Base-by-base conservation (phyloP, 805 yeast genomes). In the Saccharomycopsis sp. region DNA sequence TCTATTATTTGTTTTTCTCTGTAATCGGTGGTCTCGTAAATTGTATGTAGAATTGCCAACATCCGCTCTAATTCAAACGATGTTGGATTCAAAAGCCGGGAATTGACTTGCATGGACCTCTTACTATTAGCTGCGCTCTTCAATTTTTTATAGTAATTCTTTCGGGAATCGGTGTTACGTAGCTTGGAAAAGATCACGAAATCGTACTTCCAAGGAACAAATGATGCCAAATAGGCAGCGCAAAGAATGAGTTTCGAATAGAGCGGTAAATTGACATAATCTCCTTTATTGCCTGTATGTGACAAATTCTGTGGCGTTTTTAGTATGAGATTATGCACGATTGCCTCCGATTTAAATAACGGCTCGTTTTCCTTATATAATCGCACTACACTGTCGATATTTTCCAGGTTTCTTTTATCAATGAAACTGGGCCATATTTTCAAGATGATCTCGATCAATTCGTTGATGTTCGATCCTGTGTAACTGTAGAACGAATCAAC, bases 221-320 rank as follows among this genome's bases (percentile, higher is more conserved):
- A 74, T 2, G 80, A 76, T 2, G 80, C 80, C 55, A 77, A 67
- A 59, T 75, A 77, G 1, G 78, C 72, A 2, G 79, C 78, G 52
- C 78, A 68, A 29, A 77, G 64, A 15, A 77, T 68, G 60, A 68
- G 75, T 61, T 77, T 76, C 12, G 79, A 73, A 56, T 72, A 73
- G 17, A 66, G 63, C 0, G 80, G 76, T 44, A 77, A 66, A 61
- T 76, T 78, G 22, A 66, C 64, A 15, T 70, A 66, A 19, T 66
- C 52, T 23, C 23, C 12, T 5, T 38, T 23, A 7, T 3, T 44
- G 19, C 38, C 38, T 29, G 9, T 29, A 12, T 29, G 5, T 29
- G 38, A 7, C 12, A 29, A 29, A 29, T 29, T 5, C 12, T 12
- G 5, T 44, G 12, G 49, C 49, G 38, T 7, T 44, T 44, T 44